A percentile compares a stretch with the other conserved stretches of the same genome.
These are phyloP conservation scores for Chrysochromulina tobinii DNA, from an alignment of 78 protist genomes.

Conservation along the genomic window DNA sequence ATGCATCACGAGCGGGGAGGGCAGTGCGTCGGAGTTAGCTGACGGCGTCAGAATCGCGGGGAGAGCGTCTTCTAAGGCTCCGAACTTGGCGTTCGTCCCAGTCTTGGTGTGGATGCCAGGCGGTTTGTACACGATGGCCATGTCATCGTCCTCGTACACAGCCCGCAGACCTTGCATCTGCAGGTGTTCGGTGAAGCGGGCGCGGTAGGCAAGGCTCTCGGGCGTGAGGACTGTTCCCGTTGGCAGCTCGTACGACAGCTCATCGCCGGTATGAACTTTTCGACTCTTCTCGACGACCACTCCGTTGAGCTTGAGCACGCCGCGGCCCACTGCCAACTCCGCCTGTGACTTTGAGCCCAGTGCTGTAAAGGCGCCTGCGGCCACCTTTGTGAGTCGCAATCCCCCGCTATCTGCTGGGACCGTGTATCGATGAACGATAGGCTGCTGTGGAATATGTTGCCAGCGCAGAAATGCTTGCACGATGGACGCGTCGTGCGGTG, in stretches of 20 bases:
- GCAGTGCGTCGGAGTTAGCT: neutral
- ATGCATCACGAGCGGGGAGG: neutral
- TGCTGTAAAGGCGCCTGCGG: neutral
- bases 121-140: conserved; percentile 13
- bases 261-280: neutral
- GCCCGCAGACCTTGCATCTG: neutral
- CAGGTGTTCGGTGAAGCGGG: neutral
- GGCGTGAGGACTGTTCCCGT: too few relatives aligned
- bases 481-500: too few relatives aligned
- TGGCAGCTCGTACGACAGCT: neutral
- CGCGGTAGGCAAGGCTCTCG: neutral
- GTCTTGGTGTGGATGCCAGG: conserved; percentile 13
- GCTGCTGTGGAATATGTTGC: too few relatives aligned
- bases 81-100: neutral
- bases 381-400: neutral
- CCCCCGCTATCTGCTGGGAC: too few relatives aligned
- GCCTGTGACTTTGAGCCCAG: neutral
- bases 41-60: neutral
- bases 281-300: neutral
- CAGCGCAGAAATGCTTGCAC: too few relatives aligned
- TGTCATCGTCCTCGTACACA: neutral
- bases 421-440: too few relatives aligned
- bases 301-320: neutral
- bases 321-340: neutral
- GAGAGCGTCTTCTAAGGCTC: neutral